Evolutionary conservation across 2,329 filamentous ascomycete species (phyloP), one percentile per base, ranked within the genome.

Genomic region (Ophiostoma himal-ulmi): DNA sequence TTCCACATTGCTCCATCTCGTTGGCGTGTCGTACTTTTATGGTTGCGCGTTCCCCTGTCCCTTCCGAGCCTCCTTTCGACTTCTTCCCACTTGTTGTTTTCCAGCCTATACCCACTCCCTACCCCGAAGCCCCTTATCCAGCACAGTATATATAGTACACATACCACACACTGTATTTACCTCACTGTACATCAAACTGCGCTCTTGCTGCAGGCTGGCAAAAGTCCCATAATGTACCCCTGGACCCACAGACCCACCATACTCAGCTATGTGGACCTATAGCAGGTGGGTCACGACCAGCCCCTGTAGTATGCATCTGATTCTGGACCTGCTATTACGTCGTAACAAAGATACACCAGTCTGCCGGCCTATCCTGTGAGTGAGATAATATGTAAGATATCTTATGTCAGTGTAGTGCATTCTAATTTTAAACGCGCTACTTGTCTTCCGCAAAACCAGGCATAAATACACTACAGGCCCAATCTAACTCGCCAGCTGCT

Each of bases 281-380:
- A 34, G n/a, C 17, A 48, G 60, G 66, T 70, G 68, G 44, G 54
- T 26, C 67, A 34, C 13, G 52, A 14, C 62, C 68, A 69, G 41
- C 72, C 72, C 72, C 69, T 73, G 69, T 60, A 67, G 70, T 57
- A 14, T 72, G 70, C 72, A 72, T 70, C 34, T 37, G 54, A 22
- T 65, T 65, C 34, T 65, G 62, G 20, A 11, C 62, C 62, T 65
- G 34, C 60, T 1, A n/a, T 17, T 11, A 17, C 30, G 7, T 20
- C 2, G 57, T 17, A 20, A 57, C n/a, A 26, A 17, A 26, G n/a
- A 57, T 57, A 57, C 22, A 57, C 22, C n/a, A 26, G 52, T 8
- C 11, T 44, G 11, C 39, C 39, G 39, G 39, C 39, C 39, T 44
- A 44, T 44, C 39, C 11, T 11, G 39, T 44, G 39, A 10, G 14